Evolutionary conservation across 768 basidiomycete genomes (phyloP), one percentile per base, ranked within the genome.

Genomic region (Termitomyces sp.): DNA sequence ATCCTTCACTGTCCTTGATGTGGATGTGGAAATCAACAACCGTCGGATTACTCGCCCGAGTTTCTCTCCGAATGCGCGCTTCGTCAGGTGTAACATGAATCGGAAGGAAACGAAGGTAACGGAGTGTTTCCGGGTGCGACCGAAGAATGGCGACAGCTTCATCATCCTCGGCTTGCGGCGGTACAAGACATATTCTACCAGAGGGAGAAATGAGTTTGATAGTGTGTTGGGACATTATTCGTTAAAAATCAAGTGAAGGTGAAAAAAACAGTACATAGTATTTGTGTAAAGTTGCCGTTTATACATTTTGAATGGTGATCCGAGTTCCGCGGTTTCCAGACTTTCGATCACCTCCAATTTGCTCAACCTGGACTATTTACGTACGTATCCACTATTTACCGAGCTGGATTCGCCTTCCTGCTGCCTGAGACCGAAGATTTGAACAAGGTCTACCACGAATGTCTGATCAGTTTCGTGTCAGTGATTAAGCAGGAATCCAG

Each of bases 401-500:
- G 38, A 25, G 35, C 10, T 27, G 35, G 16, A 54, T 7, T n/a
- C 32, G 10, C 10, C 54, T 37, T 46, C 14, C 29, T 48, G 49
- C 40, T 68, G 64, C 56, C 78, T 67, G 52, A 77, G 64, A 21
- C 83, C 81, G 58, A 84, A 84, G 17, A 85, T 64, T 50, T 86
- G 76, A 25, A 88, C 69, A 7, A 89, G 77, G 63, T 89, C 87
- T 89, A 58, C 41, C 21, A 56, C 19, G 12, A 7, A 46, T 54
- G 34, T 44, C 44, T 16, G 52, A 43, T 47, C 45, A 50, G 17
- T 27, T 16, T 23, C 17, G 37, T 25, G 29, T n/a, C 16, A 11
- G 23, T 48, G 16, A 53, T 17, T 10, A 3, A 51, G 42, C 40
- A 17, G 4, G 55, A 41, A 47, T 43, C 9, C 27, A 64, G 73